Percentiles rank a stretch among this genome's conserved stretches.
phyloP scores from a whole-genome alignment of 2,329 filamentous ascomycete species.

The Penicillium sp. region DNA sequence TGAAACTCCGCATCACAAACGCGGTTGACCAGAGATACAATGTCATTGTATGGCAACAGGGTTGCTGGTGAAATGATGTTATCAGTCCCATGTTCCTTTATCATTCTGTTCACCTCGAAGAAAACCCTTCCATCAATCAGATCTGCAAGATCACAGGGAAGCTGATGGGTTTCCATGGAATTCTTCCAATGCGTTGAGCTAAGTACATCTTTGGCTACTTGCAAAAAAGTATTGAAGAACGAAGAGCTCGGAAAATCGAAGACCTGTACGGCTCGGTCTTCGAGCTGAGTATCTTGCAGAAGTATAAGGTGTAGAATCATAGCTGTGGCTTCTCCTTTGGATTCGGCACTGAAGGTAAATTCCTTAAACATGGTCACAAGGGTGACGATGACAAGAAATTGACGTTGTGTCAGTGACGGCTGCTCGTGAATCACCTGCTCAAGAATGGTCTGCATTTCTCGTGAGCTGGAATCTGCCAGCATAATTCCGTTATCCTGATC shows the following conservation, averaged over 20 bases:
- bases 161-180: conserved; percentile 20
- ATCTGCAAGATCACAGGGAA: conserved; percentile 53
- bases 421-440: conserved; percentile 1
- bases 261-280: conserved; percentile 13
- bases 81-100: background rate
- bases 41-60: conserved; percentile 12
- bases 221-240: conserved; percentile 40
- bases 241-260: background rate
- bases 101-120: conserved; percentile 8
- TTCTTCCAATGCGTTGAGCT: conserved; percentile 37
- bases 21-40: conserved; percentile 3
- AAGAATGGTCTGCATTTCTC: background rate
- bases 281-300: conserved; percentile 20
- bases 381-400: conserved; percentile 18
- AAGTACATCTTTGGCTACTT: conserved; percentile 39
- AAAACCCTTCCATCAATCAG: conserved; percentile 58
- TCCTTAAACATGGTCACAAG: conserved; percentile 15
- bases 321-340: conserved; percentile 4
- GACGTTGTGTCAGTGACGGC: conserved; percentile 19
- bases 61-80: conserved; percentile 7
- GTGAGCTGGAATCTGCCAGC: background rate
- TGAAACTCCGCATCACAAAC: conserved; percentile 4
- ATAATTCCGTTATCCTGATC: background rate
- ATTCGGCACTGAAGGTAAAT: background rate
- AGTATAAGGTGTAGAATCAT: conserved; percentile 24